These are phyloP conservation scores for Cyberlindnera mississippiensis DNA, from an alignment of 805 yeast species.

Conservation along the genomic window DNA sequence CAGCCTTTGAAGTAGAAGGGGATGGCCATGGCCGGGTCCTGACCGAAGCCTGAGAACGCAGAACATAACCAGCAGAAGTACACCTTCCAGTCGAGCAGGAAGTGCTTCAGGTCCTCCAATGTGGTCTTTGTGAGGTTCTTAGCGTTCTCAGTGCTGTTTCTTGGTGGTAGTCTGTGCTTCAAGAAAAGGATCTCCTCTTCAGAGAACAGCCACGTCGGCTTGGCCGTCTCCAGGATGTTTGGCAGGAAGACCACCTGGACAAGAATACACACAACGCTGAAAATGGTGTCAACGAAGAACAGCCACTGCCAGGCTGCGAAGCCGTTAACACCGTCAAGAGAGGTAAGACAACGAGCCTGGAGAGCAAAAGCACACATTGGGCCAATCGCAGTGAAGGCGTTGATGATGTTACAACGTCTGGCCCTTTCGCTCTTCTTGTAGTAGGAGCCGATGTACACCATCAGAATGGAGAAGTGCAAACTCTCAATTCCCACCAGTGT, in stretches of 20 bases:
- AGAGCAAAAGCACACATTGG: constrained; percentile 54
- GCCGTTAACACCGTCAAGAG: constrained; percentile 42
- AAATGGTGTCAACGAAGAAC: constrained; percentile 59
- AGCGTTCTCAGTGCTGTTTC: constrained; percentile 6
- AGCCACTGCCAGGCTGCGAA: constrained; percentile 66
- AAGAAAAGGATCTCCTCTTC: constrained; percentile 10
- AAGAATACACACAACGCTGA: constrained; percentile 34
- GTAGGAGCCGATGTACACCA: constrained; percentile 56
- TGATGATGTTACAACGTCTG: constrained; percentile 59
- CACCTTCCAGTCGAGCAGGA: constrained; percentile 12
- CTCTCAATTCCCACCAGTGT: constrained; percentile 70
- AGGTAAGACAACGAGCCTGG: constrained; percentile 46
- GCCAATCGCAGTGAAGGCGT: constrained; percentile 61
- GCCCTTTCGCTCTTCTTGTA: constrained; percentile 53
- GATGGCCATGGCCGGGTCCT: constrained; percentile 10
- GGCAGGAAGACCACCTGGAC: constrained; percentile 20
- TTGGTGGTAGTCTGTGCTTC: constrained; percentile 13
- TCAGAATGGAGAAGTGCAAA: constrained; percentile 60
- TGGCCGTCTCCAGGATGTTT: constrained; percentile 26
- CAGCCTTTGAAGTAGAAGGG: constrained; percentile 14
- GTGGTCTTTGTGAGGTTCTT: constrained; percentile 3
- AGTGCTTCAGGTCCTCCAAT: constrained; percentile 6
- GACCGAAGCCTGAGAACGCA: constrained; percentile 8
- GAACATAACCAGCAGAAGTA: constrained; percentile 11
- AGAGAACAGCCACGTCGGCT: constrained; percentile 30